Conservation (phyloP, 2,329 filamentous ascomycete genomes). For the Hymenoscyphus albidus region DNA sequence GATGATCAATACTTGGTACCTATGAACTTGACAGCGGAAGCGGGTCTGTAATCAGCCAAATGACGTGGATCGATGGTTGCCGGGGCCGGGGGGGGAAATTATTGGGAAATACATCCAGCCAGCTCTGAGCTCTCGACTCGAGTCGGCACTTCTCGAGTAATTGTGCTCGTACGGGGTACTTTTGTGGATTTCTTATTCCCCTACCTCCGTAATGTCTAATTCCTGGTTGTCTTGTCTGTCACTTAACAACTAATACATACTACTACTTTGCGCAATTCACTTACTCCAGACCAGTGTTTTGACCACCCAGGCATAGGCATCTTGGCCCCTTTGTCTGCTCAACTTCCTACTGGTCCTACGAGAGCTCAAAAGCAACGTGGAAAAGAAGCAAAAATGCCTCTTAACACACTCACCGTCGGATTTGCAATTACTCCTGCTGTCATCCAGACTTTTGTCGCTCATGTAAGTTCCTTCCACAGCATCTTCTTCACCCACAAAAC, state of each 20-base stretch:
- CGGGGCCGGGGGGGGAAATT: too few species aligned
- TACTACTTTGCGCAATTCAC: background rate
- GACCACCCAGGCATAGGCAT: background rate
- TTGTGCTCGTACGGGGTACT: background rate
- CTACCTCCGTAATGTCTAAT: background rate
- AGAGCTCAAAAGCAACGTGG: background rate
- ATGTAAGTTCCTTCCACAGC: conserved; percentile 53
- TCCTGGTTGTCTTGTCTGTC: background rate
- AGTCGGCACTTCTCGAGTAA: background rate
- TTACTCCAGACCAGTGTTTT: background rate
- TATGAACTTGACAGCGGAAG: too few species aligned
- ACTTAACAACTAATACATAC: background rate
- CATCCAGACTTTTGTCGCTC: conserved; percentile 78
- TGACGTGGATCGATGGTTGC: too few species aligned
- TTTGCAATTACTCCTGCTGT: conserved; percentile 85
- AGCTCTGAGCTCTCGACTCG: too few species aligned
- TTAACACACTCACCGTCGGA: conserved; percentile 78
- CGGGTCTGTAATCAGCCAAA: too few species aligned
- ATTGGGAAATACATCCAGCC: too few species aligned
- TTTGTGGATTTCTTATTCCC: background rate
- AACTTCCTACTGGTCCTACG: background rate
- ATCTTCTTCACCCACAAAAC: conserved; percentile 6
- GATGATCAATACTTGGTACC: too few species aligned
- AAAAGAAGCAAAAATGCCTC: conserved; percentile 33
- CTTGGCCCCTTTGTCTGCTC: background rate